Evolutionary conservation across 352 stramenopile species (phyloP), one percentile per base, ranked within the genome.

Genomic region (Lagenidium sp.): DNA sequence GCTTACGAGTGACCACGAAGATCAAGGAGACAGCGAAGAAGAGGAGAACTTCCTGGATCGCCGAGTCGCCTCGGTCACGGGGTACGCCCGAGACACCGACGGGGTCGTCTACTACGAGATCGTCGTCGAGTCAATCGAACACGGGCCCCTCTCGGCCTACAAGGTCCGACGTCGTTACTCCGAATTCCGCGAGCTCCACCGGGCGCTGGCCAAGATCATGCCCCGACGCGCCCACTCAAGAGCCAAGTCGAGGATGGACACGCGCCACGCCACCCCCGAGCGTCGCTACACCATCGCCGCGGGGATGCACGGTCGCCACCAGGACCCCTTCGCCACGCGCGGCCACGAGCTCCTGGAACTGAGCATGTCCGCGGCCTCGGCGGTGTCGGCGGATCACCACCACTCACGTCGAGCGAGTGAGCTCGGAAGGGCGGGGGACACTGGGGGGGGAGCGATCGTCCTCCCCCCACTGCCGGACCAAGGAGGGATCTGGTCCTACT

Each of bases 51-150:
- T 88, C 53, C 66, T 88, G 41, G 71, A 84, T 51, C 63, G 70
- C 32, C 72, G 75, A 20, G 47, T 77, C 16, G 75, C 70, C 0
- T 80, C 65, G 6, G 71, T 88, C 36, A 84, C 75, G 11, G 75
- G 75, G 25, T 88, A 84, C 63, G 83, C 72, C 30, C 65, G 73
- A 29, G 75, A 84, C 46, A 75, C 69, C 1, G 75, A 88, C 53
- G 75, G 72, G 15, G 51, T 88, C 38, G 70, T 85, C 13, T 88
- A 85, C 54, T 88, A 88, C 42, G 75, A 88, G 51, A 80, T 88
- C 46, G 72, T 85, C 24, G 68, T 88, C 40, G 58, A 70, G 32
- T 84, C 68, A 6, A 63, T 53, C 2, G 57, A 68, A 7, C 66
- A 84, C 47, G 75, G 75, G 0, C 75, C 75, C n/a, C 57, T 88